Evolutionary conservation across 192 early-diverging fungal species (phyloP), one percentile per base, ranked within the genome.

Genomic region (Linnemannia hyalina): DNA sequence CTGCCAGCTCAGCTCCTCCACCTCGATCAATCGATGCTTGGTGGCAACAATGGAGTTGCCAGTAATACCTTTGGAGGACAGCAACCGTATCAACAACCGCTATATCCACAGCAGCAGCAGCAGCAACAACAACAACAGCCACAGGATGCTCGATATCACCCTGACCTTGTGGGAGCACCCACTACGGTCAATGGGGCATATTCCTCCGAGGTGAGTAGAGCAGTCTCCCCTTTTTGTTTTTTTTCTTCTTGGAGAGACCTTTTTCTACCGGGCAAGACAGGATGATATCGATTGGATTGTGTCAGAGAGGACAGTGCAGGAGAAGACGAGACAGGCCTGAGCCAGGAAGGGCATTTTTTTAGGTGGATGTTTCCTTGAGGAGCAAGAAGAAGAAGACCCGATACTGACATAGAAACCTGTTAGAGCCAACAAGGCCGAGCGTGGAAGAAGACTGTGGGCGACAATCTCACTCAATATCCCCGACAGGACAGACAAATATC

Each of bases 11-110:
- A 73, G 11, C 11, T 46, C 22, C 44, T 46, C 18, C 71, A 29
- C 0, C 71, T 46, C 26, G 60, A 65, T 65, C 60, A 65, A 15
- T 65, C 60, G 60, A 65, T 65, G 60, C 60, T 65, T 65, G 60
- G 29, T 65, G 60, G 60, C 60, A 65, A 65, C 29, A 29, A 29
- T 3, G 60, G 60, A 2, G 26, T 11, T 29, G 6, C 55, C 1
- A 65, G 60, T 65, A 32, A 32, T 32, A 29, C 60, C 11, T 65
- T 15, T 65, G 60, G 0, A 15, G 60, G 70, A 71, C 52, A 74
- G 36, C 73, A 55, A n/a, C 73, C 16, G 20, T 35, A 35, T 49
- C 73, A 22, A 52, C 46, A 74, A 26, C 47, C 20, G 20, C 13
- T 36, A 0, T 57, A 57, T 4, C n/a, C 36, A 15, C 75, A 42